phyloP scores from a whole-genome alignment of 371 early-diverging fungal genomes.

The Mortierella sp. region DNA sequence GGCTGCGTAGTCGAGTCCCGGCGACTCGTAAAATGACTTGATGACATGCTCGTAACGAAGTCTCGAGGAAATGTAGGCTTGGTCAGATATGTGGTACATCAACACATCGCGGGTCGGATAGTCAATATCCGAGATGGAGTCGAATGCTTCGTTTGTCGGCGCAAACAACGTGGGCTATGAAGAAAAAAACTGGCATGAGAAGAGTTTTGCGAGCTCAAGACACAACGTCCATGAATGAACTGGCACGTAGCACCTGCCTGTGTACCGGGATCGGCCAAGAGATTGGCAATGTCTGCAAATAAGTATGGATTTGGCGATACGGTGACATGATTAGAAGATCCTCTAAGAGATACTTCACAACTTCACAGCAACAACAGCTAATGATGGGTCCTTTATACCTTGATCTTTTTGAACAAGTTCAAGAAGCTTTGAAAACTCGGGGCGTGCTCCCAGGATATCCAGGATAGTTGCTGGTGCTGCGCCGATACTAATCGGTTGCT shows the following conservation, averaged over 20 bases:
- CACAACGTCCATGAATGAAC: too few species aligned
- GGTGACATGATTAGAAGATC: too few species aligned
- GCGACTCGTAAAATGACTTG: slow-evolving; percentile 24
- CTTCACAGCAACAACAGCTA: too few species aligned
- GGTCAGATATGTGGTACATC: slow-evolving; percentile 38
- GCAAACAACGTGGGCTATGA: slow-evolving; percentile 40
- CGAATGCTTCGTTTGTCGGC: slow-evolving; percentile 47
- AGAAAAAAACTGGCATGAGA: neutral
- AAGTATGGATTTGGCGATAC: neutral
- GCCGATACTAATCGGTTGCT: neutral
- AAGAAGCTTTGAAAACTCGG: slow-evolving; percentile 40
- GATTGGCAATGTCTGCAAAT: slow-evolving; percentile 4
- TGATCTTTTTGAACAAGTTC: slow-evolving; percentile 27
- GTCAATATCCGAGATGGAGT: slow-evolving; percentile 37
- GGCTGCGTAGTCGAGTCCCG: slow-evolving; percentile 30
- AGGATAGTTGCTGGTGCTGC: slow-evolving; percentile 19
- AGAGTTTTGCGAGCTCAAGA: too few species aligned
- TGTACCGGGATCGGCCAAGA: slow-evolving; percentile 16
- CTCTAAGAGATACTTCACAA: too few species aligned
- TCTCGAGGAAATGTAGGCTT: slow-evolving; percentile 11
- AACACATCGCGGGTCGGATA: slow-evolving; percentile 30
- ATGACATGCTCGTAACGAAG: slow-evolving; percentile 18
- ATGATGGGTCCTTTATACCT: too few species aligned
- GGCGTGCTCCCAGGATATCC: slow-evolving; percentile 30
- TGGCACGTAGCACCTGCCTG: slow-evolving; percentile 17